Percentiles rank a stretch among this genome's conserved stretches.
Evolutionary conservation across 768 basidiomycete species (phyloP).

Genomic region (Mycena indigotica): DNA sequence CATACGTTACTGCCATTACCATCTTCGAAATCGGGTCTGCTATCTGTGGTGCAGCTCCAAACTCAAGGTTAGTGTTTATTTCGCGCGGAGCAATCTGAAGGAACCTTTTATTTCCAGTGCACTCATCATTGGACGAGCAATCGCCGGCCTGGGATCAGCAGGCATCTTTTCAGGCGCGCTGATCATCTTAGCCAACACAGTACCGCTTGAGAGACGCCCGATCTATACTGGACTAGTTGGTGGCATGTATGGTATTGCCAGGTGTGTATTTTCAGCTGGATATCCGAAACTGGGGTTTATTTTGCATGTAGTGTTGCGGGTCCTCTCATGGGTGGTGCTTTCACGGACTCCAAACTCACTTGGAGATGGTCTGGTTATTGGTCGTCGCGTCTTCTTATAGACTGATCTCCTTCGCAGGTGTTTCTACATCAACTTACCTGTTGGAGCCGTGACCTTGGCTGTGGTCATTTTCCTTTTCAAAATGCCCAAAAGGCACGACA

Average conservation of each 20-base stretch:
- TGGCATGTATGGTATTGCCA: constrained; percentile 27
- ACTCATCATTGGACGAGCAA: constrained; percentile 46
- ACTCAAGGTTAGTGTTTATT: too few relatives aligned
- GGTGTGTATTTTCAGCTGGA: neutral
- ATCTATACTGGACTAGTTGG: constrained; percentile 42
- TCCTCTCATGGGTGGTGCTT: constrained; percentile 32
- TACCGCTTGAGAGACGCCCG: constrained; percentile 32
- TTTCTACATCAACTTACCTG: constrained; percentile 37
- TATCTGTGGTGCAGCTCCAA: constrained; percentile 40
- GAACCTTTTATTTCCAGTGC: too few relatives aligned
- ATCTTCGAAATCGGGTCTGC: constrained; percentile 49
- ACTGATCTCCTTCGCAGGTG: constrained; percentile 10
- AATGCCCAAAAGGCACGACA: constrained; percentile 8
- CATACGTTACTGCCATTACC: constrained; percentile 21
- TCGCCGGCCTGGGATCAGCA: constrained; percentile 48
- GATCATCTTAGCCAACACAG: constrained; percentile 30
- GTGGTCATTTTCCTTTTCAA: constrained; percentile 23
- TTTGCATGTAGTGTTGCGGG: constrained; percentile 21
- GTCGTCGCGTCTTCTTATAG: neutral
- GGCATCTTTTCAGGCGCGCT: constrained; percentile 31
- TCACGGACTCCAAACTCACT: constrained; percentile 29
- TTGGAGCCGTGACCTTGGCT: constrained; percentile 17
- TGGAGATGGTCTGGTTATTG: constrained; percentile 38
- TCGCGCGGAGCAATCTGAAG: too few relatives aligned
- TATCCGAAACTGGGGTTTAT: neutral